phyloP scores from a whole-genome alignment of 2,329 filamentous ascomycete genomes.

The Calonectria leucothoes region DNA sequence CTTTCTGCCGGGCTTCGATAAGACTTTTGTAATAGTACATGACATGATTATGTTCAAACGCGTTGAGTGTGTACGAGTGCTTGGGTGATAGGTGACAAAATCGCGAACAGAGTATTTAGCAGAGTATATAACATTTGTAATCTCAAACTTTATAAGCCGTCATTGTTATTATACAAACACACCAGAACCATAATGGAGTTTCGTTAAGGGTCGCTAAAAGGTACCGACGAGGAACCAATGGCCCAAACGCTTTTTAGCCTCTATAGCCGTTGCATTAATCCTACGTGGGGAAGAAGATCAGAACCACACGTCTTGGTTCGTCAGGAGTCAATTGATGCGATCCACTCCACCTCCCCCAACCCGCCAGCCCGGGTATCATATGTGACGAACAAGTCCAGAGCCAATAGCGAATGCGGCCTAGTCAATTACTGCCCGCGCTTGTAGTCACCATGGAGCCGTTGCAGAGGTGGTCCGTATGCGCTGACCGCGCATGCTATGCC shows the following conservation, averaged over 20 bases:
- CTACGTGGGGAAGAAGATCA: background rate
- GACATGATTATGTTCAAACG: conserved; percentile 25
- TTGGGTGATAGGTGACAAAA: background rate
- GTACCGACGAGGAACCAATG: background rate
- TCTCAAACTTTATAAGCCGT: background rate
- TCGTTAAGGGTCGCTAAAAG: background rate
- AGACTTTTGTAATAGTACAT: conserved; percentile 36
- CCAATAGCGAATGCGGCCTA: background rate
- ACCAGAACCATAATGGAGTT: background rate
- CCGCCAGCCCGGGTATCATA: background rate
- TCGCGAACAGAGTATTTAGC: too few species aligned
- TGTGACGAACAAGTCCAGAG: background rate
- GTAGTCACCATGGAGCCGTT: background rate
- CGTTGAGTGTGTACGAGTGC: background rate
- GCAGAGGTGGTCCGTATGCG: conserved; percentile 24
- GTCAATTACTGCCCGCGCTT: background rate
- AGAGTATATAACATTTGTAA: accelerated
- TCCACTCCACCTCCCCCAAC: background rate
- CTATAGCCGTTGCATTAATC: background rate
- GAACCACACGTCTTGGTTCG: background rate
- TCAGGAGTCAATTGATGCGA: background rate
- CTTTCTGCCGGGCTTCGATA: conserved; percentile 26
- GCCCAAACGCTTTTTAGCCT: background rate
- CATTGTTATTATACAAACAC: background rate
- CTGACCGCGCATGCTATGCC: conserved; percentile 44